Evolutionary conservation across 495 filamentous ascomycete genomes (phyloP).

Genomic region (Lasiosphaeria hispida): DNA sequence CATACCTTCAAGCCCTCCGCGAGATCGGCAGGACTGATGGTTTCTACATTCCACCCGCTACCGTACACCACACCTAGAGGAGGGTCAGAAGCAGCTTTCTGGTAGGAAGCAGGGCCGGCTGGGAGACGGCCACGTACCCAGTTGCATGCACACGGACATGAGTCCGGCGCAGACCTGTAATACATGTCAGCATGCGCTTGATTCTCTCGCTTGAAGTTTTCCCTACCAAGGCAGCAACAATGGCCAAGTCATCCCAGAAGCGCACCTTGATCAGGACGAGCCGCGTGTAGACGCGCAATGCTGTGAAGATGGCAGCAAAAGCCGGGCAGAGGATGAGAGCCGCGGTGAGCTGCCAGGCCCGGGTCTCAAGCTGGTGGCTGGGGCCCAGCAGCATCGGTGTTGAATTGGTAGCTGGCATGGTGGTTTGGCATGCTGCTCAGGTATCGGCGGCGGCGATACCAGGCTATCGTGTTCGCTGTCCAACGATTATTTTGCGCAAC

Average conservation of each 20-base stretch:
- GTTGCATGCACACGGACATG: background rate
- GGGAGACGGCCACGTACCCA: background rate
- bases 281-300: conserved; percentile 12
- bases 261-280: conserved; percentile 3
- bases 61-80: background rate
- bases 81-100: too few relatives aligned
- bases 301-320: background rate
- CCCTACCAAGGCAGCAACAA: conserved; percentile 2
- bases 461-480: too few relatives aligned
- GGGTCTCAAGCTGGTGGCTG: too few relatives aligned
- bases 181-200: too few relatives aligned
- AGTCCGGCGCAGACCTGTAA: background rate
- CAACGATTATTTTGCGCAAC: too few relatives aligned
- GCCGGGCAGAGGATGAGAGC: conserved; percentile 5
- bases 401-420: too few relatives aligned
- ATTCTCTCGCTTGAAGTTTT: too few relatives aligned
- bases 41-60: background rate
- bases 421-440: too few relatives aligned
- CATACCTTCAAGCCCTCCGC: background rate
- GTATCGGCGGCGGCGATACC: too few relatives aligned
- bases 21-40: background rate
- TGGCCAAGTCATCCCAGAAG: conserved; percentile 13
- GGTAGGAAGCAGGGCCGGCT: background rate
- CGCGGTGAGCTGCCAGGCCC: background rate
- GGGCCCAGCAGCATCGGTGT: too few relatives aligned